These are phyloP conservation scores for Penicillium diatomitis DNA, from an alignment of 495 filamentous ascomycete genomes.

Conservation along the genomic window DNA sequence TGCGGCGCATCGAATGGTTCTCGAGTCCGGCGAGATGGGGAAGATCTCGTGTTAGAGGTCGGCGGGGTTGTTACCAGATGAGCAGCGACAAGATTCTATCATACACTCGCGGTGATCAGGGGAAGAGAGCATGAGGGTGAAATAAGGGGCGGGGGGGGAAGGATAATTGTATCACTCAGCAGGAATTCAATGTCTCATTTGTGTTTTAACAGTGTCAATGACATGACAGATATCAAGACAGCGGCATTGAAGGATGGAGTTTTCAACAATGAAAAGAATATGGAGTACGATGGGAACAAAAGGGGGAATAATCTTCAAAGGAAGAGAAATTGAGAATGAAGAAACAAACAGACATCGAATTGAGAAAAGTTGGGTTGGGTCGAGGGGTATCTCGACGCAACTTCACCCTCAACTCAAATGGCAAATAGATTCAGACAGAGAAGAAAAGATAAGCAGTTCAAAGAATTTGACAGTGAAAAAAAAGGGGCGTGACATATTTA, in stretches of 20 bases:
- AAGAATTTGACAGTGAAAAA: slow-evolving; percentile 24
- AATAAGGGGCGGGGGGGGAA: neutral
- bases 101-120: neutral
- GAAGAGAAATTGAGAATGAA: slow-evolving; percentile 10
- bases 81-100: too few relatives aligned
- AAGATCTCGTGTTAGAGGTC: too few relatives aligned
- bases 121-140: neutral
- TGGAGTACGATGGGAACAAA: slow-evolving; percentile 12
- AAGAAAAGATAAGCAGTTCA: slow-evolving; percentile 15
- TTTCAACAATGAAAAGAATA: slow-evolving; percentile 7
- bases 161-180: too few relatives aligned
- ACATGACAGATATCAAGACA: slow-evolving; percentile 8
- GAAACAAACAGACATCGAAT: too few relatives aligned
- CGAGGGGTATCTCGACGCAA: too few relatives aligned
- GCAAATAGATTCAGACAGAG: neutral
- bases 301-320: slow-evolving; percentile 26
- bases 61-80: too few relatives aligned
- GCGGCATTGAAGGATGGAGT: neutral
- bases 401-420: too few relatives aligned
- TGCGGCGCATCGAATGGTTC: too few relatives aligned
- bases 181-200: slow-evolving; percentile 10
- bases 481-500: slow-evolving; percentile 13
- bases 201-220: slow-evolving; percentile 16
- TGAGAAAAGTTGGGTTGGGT: too few relatives aligned
- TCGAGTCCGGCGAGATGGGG: too few relatives aligned